Base-by-base conservation (phyloP, 208 protist genomes). In the Spongospora subterranea region DNA sequence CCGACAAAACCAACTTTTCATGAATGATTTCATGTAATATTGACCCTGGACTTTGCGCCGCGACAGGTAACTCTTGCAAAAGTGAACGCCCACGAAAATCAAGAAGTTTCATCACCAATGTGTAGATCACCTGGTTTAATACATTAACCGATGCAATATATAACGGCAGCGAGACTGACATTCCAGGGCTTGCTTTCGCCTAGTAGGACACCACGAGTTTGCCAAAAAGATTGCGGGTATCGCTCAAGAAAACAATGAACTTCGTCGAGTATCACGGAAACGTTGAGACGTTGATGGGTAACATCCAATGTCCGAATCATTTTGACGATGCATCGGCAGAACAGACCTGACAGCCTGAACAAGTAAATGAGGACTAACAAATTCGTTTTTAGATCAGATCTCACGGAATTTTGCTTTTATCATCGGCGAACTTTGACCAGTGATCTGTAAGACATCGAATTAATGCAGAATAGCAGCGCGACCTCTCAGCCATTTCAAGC, bases 141-240 rank as follows among this genome's bases (percentile, higher is more conserved):
- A 82, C 35, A 35, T 40, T 6, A 82, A 45, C 6, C 40, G 17
- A 13, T 82, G 6, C 6, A n/a, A n/a, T n/a, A 82, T 35, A 82
- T 43, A 39, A 40, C 40, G 17, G n/a, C 71, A 35, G 35, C 6
- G 71, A 6, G 11, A 35, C 71, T 35, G 6, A 82, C 71, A 43
- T 82, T 82, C 71, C 71, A 82, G 13, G 71, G 71, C 40, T 39
- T 82, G 35, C 35, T 35, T 45, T 45, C 17, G n/a, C 71, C 71
- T 6, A 82, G n/a, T 35, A 40, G 17, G 35, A 17, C 17, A 43
- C 17, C n/a, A 43, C 6, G n/a, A 20, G 71, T 43, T 6, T 35
- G 6, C 71, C 71, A 82, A n/a, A 82, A 82, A 40, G 71, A 39
- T 43, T 82, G 17, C n/a, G 71, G 71, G 71, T 82, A n/a, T 17